Evolutionary conservation across 129 eudicot genomes (phyloP).

Genomic region (Logfia minima): DNA sequence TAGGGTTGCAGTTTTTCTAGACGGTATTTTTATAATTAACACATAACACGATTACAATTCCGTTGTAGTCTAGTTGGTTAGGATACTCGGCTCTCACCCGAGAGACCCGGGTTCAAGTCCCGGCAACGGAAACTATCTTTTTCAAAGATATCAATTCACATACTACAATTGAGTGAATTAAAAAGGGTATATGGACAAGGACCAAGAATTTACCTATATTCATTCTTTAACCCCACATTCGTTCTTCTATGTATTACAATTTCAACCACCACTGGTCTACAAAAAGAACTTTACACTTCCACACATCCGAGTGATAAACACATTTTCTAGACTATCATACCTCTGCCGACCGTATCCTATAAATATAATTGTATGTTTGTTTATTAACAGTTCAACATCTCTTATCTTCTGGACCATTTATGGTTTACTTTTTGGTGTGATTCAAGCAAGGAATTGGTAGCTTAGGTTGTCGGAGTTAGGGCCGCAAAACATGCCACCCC

Average conservation of each 20-base stretch:
- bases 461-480: slow-evolving; percentile 28
- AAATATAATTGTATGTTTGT: background rate
- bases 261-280: background rate
- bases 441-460: slow-evolving; percentile 38
- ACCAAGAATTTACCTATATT: background rate
- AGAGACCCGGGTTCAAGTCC: slow-evolving; percentile 97
- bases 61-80: slow-evolving; percentile 98
- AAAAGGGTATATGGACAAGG: too few species aligned
- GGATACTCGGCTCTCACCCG: slow-evolving; percentile 99
- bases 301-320: background rate
- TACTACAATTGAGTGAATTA: too few species aligned
- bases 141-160: background rate
- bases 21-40: too few species aligned
- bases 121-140: slow-evolving; percentile 69
- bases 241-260: background rate
- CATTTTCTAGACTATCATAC: background rate
- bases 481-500: slow-evolving; percentile 73
- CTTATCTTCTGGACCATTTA: background rate
- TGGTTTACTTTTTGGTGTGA: background rate
- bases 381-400: background rate
- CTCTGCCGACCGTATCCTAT: too few species aligned
- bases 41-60: background rate
- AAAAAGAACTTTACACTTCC: background rate
- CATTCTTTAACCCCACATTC: background rate
- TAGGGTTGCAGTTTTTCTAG: too few species aligned